phyloP scores from a whole-genome alignment of 1,139 yeast species.

The Blastobotrys illinoisensis region DNA sequence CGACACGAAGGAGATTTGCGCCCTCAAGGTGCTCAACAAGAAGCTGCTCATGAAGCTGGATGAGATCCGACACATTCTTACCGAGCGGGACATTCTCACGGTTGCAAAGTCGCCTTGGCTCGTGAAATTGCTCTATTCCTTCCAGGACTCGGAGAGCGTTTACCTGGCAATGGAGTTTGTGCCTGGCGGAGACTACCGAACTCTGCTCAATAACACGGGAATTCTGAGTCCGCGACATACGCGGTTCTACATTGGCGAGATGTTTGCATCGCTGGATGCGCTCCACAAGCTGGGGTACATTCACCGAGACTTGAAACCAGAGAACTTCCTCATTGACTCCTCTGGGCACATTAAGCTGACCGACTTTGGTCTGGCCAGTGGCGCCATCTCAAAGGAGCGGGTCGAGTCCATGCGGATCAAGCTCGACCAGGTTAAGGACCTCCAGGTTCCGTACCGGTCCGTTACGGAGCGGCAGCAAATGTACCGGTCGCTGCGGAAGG shows the following conservation, averaged over 20 bases:
- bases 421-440: constrained; percentile 67
- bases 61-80: constrained; percentile 91
- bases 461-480: constrained; percentile 81
- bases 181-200: constrained; percentile 98
- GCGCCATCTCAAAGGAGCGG: constrained; percentile 87
- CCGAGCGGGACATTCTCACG: constrained; percentile 94
- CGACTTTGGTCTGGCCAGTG: constrained; percentile 97
- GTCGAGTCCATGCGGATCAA: constrained; percentile 89
- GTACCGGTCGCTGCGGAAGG: constrained; percentile 64
- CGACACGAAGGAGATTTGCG: constrained; percentile 94
- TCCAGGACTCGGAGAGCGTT: constrained; percentile 86
- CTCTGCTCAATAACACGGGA: constrained; percentile 87
- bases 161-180: constrained; percentile 98
- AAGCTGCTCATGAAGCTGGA: constrained; percentile 80
- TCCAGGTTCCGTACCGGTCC: constrained; percentile 63
- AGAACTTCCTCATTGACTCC: constrained; percentile 88
- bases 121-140: constrained; percentile 87
- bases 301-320: constrained; percentile 96
- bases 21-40: constrained; percentile 86
- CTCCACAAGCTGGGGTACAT: constrained; percentile 93
- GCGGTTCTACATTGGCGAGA: constrained; percentile 88
- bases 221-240: constrained; percentile 93
- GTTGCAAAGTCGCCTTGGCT: constrained; percentile 96
- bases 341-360: constrained; percentile 95
- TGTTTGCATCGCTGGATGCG: constrained; percentile 92